Evolutionary conservation across 768 basidiomycete genomes (phyloP), one percentile per base, ranked within the genome.

Genomic region (Podaxis rugospora): DNA sequence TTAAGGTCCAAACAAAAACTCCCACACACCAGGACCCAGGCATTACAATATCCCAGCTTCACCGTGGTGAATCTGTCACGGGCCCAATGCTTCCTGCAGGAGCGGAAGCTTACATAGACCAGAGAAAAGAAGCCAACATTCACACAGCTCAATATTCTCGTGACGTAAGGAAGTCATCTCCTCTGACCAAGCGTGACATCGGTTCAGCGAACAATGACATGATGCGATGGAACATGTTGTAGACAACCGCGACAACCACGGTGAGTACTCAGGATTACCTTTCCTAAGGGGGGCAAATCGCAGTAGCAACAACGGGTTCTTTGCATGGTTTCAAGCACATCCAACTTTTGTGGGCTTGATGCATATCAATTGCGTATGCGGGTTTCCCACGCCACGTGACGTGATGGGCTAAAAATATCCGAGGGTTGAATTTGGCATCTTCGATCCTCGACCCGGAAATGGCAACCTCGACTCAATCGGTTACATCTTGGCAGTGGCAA

Each of bases 61-160:
- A 32, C 32, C 32, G 32, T 32, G 32, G 32, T 7, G 32, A 32
- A 9, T 9, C 9, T 32, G 32, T 9, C 32, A 32, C 32, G 32
- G 32, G 32, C 7, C 32, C 0, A 32, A 9, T 32, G 32, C 32
- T 32, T 32, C 32, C 32, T 32, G 32, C 32, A 32, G 2, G 32
- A 32, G 32, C 32, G 32, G 32, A 32, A 9, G 7, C 9, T 9
- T 32, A 32, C 39, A 21, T 21, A 36, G 46, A 50, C 36, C 49
- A 13, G 47, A 51, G 57, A 49, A 57, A 57, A 50, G 57, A 58
- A 58, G 36, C 9, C 36, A n/a, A 27, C 36, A 37, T 28, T n/a
- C 21, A 21, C 25, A 18, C 44, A 47, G 46, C 9, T 35, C 6
- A 5, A 16, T 18, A 10, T 35, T 35, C 55, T 32, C 55, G 44